Base-by-base conservation (phyloP, 306 rosid species). In the Macrotyloma uniflorum region DNA sequence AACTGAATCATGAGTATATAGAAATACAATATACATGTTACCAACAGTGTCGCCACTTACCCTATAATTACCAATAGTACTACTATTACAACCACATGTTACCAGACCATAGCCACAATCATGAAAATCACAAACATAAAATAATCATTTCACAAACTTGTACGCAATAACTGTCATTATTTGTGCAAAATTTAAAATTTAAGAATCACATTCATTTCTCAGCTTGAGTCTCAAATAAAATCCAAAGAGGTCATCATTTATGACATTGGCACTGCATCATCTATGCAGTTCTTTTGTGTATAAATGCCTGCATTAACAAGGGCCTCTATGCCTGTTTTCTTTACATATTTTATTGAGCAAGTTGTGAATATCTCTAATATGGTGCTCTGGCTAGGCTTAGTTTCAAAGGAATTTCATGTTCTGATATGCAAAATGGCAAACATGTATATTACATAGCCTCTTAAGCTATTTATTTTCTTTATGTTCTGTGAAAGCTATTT, bases 401-500 rank as follows among this genome's bases (percentile, higher is more conserved):
- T 68, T 78, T 20, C 50, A 20, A 30, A 18, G 61, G 47, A 68
- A 68, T 10, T 20, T 35, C 42, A 33, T 63, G 51, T 69, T 49
- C 57, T 49, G 59, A 70, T 42, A 43, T 40, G 61, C 85, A 70
- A 50, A n/a, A 70, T 28, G 45, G 67, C 53, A 4, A 57, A 70
- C 32, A 70, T 4, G 12, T 62, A 13, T 13, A 19, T 46, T 45
- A 8, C 13, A 16, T 50, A 20, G 62, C 67, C 40, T 70, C 78
- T 70, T 42, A 6, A 19, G 13, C 33, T 14, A 45, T 65, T 19
- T 58, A 58, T 9, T 30, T 47, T 68, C n/a, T 69, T 54, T 76
- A 46, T 6, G 18, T 57, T 36, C 70, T 24, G 24, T 32, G 24
- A n/a, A 40, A 20, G 46, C 59, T 18, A 51, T 61, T 30, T 70